Base-by-base conservation (phyloP, 257 asterid genomes). In the Solanum habrochaites region DNA sequence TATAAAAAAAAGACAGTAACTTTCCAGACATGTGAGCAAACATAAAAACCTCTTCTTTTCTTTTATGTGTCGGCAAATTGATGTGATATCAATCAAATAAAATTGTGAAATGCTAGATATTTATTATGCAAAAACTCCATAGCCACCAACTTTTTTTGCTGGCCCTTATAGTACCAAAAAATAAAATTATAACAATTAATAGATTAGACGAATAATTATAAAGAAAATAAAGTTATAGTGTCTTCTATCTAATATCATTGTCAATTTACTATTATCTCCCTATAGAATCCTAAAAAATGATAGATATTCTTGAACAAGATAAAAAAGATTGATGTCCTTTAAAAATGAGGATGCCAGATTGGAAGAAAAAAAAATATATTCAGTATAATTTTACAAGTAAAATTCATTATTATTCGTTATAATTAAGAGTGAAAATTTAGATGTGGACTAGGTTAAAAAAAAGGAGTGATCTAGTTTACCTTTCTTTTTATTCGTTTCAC, bases 11-110 rank as follows among this genome's bases (percentile, higher is more conserved):
- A 70, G 5, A 31, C 13, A 77, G 56, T 74, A 75, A 75, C 23
- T 43, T 45, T n/a, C 27, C 85, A 27, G 32, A 27, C 67, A 27
- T 80, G 85, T 29, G 43, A 29, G 11, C 85, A 47, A 47, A 45
- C 11, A 80, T 29, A 80, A 29, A 29, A 80, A 20, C 67, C 11
- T 47, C 21, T 39, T 73, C 20, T 73, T 29, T 49, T 81, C 69
- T 81, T 81, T 81, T 81, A 81, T 81, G 85, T 29, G 69, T 81
- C 69, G 85, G 85, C 85, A 81, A 49, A 49, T 29, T 81, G 69
- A 49, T 47, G 85, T 49, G 45, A 29, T 81, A 49, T 49, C n/a
- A 49, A 49, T 81, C 85, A 49, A 47, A 80, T n/a, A 39, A 80
- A 47, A 80, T 80, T 80, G 16, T 78, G 66, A 45, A 78, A 67